Evolutionary conservation across 2,329 filamentous ascomycete genomes (phyloP).

Genomic region (Scedosporium dehoogii): DNA sequence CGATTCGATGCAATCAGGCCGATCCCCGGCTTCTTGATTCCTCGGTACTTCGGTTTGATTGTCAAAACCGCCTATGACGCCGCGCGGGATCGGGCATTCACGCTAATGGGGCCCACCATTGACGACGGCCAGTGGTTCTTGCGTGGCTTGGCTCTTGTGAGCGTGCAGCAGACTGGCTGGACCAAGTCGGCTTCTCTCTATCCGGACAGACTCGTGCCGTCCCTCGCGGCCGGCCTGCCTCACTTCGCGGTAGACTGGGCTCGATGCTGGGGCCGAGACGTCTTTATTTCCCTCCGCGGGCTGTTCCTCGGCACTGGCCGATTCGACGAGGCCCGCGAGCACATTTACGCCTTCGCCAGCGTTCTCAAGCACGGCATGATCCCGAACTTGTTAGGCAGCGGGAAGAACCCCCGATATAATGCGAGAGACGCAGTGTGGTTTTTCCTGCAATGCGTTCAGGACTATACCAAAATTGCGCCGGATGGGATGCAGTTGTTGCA

Average conservation of each 20-base stretch:
- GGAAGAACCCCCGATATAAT: slow-evolving; percentile 84
- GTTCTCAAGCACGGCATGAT: slow-evolving; percentile 98
- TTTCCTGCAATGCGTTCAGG: slow-evolving; percentile 91
- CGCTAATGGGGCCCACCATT: slow-evolving; percentile 69
- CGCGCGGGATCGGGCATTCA: slow-evolving; percentile 66
- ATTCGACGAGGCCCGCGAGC: slow-evolving; percentile 80
- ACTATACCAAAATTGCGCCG: slow-evolving; percentile 76
- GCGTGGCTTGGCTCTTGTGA: slow-evolving; percentile 81
- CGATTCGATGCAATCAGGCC: slow-evolving; percentile 78
- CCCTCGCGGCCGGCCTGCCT: slow-evolving; percentile 81
- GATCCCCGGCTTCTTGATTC: slow-evolving; percentile 81
- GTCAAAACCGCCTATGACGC: slow-evolving; percentile 81
- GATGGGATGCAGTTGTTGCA: slow-evolving; percentile 65
- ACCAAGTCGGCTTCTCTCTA: slow-evolving; percentile 87
- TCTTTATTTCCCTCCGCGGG: slow-evolving; percentile 90
- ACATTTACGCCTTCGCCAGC: slow-evolving; percentile 89
- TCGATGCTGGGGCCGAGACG: slow-evolving; percentile 92
- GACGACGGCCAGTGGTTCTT: slow-evolving; percentile 79
- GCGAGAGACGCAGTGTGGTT: slow-evolving; percentile 97
- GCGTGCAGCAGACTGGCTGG: slow-evolving; percentile 79
- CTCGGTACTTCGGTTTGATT: slow-evolving; percentile 85
- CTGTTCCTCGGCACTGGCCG: slow-evolving; percentile 86
- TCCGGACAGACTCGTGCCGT: slow-evolving; percentile 74
- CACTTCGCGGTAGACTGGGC: slow-evolving; percentile 94
- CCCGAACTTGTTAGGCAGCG: slow-evolving; percentile 81